phyloP scores from a whole-genome alignment of 305 asterid genomes.

The Nicotiana rustica region DNA sequence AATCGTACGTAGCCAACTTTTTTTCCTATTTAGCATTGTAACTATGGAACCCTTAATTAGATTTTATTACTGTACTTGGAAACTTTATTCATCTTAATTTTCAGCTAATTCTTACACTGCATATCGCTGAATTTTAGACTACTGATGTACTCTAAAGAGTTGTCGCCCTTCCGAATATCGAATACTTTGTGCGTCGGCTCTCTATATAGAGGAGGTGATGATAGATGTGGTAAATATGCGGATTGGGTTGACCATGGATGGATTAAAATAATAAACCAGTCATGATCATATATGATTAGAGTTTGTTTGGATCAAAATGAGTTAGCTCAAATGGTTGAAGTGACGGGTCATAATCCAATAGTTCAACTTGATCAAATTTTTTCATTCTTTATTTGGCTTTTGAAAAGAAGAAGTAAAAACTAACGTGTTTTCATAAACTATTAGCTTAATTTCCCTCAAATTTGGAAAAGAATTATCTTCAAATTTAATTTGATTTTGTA shows the following conservation, averaged over 20 bases:
- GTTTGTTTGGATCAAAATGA: not conserved
- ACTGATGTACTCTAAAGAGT: not conserved
- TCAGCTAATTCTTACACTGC: not conserved
- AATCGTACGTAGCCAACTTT: conserved; percentile 25
- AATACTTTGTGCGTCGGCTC: too few species aligned
- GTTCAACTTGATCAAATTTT: not conserved
- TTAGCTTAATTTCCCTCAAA: not conserved
- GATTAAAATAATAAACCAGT: too few species aligned
- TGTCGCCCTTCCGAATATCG: too few species aligned
- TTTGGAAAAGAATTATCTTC: not conserved
- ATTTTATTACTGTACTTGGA: conserved; percentile 16
- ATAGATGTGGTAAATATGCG: too few species aligned
- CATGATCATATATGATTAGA: too few species aligned
- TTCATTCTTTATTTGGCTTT: not conserved
- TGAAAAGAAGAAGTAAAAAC: not conserved
- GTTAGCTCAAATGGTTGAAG: not conserved
- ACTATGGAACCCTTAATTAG: conserved; percentile 25
- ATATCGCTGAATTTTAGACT: not conserved
- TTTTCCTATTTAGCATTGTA: conserved; percentile 19
- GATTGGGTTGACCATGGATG: too few species aligned
- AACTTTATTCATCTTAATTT: conserved; percentile 27
- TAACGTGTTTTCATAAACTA: not conserved
- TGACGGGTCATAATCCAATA: not conserved
- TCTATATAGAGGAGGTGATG: too few species aligned
- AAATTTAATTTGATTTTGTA: too few species aligned